Percentiles rank a stretch among this genome's conserved stretches.
Evolutionary conservation across 495 filamentous ascomycete genomes (phyloP).

Genomic region (Hypoxylon lenormandii): DNA sequence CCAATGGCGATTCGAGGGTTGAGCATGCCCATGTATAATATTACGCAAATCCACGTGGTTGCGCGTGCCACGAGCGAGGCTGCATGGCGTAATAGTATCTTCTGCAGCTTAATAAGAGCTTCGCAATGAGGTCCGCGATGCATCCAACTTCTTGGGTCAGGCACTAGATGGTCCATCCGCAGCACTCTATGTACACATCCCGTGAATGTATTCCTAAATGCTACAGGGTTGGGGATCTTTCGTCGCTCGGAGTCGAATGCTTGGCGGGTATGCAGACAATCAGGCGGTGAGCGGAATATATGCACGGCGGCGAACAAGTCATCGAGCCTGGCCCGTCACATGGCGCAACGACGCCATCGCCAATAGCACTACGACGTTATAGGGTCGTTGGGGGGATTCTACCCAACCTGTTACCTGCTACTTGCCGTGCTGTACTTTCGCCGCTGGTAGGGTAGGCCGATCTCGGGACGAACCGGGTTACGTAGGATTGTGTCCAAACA

Average conservation of each 20-base stretch:
- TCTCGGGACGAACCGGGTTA: slow-evolving; percentile 32
- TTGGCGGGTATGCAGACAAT: slow-evolving; percentile 43
- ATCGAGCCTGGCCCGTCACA: slow-evolving; percentile 22
- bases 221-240: slow-evolving; percentile 33
- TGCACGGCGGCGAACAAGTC: slow-evolving; percentile 32
- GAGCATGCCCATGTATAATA: slow-evolving; percentile 47
- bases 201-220: slow-evolving; percentile 31
- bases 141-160: slow-evolving; percentile 33
- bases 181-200: slow-evolving; percentile 4
- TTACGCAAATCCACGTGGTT: slow-evolving; percentile 34
- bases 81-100: slow-evolving; percentile 12
- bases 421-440: slow-evolving; percentile 3
- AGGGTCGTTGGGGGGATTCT: slow-evolving; percentile 5
- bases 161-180: slow-evolving; percentile 29
- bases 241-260: slow-evolving; percentile 23
- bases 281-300: slow-evolving; percentile 46
- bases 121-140: slow-evolving; percentile 14
- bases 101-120: slow-evolving; percentile 35
- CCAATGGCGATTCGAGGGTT: slow-evolving; percentile 32
- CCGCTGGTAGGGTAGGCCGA: slow-evolving; percentile 25
- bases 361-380: slow-evolving; percentile 32
- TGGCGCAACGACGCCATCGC: slow-evolving; percentile 27
- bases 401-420: slow-evolving; percentile 6
- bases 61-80: slow-evolving; percentile 9
- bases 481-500: slow-evolving; percentile 5